A percentile compares a stretch with the other conserved stretches of the same genome.
Evolutionary conservation across 225 moss, liverwort and hornwort species (phyloP).

Genomic region (Climacium dendroides): DNA sequence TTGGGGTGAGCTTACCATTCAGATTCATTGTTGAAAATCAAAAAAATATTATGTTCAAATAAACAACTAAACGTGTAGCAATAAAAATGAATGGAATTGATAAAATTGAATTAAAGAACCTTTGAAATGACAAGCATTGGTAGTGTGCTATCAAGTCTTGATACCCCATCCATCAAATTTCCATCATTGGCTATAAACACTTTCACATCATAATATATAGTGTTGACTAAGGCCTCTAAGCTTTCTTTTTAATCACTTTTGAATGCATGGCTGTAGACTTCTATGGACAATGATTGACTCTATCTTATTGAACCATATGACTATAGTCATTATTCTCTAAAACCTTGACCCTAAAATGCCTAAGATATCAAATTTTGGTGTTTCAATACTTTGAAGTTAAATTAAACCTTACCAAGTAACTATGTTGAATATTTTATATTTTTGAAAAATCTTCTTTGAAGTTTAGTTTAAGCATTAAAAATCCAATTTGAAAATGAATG

Average conservation of each 20-base stretch:
- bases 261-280: background rate
- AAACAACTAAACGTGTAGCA: background rate
- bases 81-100: background rate
- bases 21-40: background rate
- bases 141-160: rapidly evolving
- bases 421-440: too few relatives aligned
- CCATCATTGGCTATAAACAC: background rate
- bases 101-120: background rate
- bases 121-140: background rate
- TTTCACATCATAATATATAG: background rate
- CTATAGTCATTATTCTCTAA: background rate
- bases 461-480: too few relatives aligned
- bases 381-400: too few relatives aligned
- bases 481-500: too few relatives aligned
- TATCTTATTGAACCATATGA: background rate
- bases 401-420: too few relatives aligned
- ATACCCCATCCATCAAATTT: rapidly evolving
- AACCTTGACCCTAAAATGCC: background rate
- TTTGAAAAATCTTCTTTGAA: too few relatives aligned
- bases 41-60: background rate
- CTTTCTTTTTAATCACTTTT: background rate
- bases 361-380: too few relatives aligned
- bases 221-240: rapidly evolving
- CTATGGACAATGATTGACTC: background rate
- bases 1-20: rapidly evolving